A percentile compares a stretch with the other conserved stretches of the same genome.
Evolutionary conservation across 1,284 basidiomycete species (phyloP).

Genomic region (Phellinidium pouzarii): DNA sequence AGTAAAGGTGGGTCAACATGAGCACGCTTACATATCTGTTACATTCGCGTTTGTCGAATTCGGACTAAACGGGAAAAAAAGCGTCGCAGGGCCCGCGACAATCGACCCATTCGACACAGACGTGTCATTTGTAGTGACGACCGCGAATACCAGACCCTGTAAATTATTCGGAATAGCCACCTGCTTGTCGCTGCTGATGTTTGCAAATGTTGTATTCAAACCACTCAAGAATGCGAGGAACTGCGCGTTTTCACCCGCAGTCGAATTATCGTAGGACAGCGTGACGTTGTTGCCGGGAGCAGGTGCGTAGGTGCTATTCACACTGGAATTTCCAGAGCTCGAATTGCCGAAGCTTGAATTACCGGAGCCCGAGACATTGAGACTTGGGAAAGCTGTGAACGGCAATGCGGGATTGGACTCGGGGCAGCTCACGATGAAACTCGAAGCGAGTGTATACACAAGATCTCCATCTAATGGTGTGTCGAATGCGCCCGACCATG

Average conservation of each 20-base stretch:
- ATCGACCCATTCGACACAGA: slow-evolving; percentile 26
- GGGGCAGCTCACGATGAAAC: slow-evolving; percentile 35
- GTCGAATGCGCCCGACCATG: slow-evolving; percentile 51
- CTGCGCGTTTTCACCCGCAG: slow-evolving; percentile 23
- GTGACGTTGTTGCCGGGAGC: slow-evolving; percentile 25
- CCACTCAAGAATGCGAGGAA: slow-evolving; percentile 37
- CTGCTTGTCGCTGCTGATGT: slow-evolving; percentile 27
- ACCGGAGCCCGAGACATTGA: slow-evolving; percentile 27
- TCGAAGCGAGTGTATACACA: slow-evolving; percentile 24
- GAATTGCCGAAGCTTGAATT: too few relatives aligned
- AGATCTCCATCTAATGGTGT: slow-evolving; percentile 31
- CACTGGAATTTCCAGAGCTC: background rate
- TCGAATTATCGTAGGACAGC: slow-evolving; percentile 27
- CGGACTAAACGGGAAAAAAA: too few relatives aligned
- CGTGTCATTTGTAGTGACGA: slow-evolving; percentile 19
- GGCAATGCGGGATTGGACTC: slow-evolving; percentile 30
- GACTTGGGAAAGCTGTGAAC: slow-evolving; percentile 34
- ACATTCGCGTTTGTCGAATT: too few relatives aligned
- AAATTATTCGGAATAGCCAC: slow-evolving; percentile 25
- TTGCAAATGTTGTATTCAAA: slow-evolving; percentile 29
- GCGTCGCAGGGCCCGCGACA: slow-evolving; percentile 34
- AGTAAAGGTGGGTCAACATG: too few relatives aligned
- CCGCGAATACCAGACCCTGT: slow-evolving; percentile 22
- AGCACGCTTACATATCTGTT: too few relatives aligned
- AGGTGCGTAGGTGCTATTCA: slow-evolving; percentile 13